Conservation (phyloP, 257 asterid species). For the Salvia miltiorrhiza region DNA sequence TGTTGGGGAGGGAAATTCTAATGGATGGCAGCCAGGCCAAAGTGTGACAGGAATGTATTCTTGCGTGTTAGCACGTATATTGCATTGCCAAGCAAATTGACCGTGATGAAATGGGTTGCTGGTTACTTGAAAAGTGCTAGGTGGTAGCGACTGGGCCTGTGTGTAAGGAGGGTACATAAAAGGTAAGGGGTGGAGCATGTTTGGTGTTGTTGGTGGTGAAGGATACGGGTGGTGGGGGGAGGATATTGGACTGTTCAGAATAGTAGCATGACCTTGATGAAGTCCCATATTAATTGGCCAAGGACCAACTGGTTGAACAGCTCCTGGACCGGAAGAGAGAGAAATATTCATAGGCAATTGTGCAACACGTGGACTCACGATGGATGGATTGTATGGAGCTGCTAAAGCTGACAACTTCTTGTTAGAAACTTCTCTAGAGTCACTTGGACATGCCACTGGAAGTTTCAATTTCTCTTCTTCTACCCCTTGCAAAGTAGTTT, state of each 20-base stretch:
- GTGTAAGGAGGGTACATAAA: conserved; percentile 76
- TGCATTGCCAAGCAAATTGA: conserved; percentile 82
- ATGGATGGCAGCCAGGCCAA: conserved; percentile 78
- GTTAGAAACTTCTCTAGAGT: conserved; percentile 55
- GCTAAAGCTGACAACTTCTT: conserved; percentile 95
- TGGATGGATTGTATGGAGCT: conserved; percentile 90
- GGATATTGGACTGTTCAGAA: conserved; percentile 66
- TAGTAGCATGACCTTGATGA: conserved; percentile 77
- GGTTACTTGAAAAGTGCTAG: conserved; percentile 59
- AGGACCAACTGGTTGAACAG: conserved; percentile 57
- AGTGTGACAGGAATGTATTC: conserved; percentile 62
- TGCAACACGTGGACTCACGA: conserved; percentile 50
- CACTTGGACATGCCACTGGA: conserved; percentile 38
- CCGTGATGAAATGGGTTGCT: conserved; percentile 63
- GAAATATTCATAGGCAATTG: conserved; percentile 61
- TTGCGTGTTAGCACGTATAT: conserved; percentile 48
- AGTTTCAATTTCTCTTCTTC: conserved; percentile 43
- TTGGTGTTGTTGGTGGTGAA: conserved; percentile 89
- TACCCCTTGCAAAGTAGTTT: conserved; percentile 36
- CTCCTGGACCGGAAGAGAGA: conserved; percentile 62
- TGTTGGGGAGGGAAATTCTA: conserved; percentile 65
- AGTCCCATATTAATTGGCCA: conserved; percentile 89
- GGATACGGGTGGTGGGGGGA: conserved; percentile 89
- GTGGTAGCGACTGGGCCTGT: conserved; percentile 67
- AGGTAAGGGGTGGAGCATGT: conserved; percentile 83